phyloP scores from a whole-genome alignment of 164 flowering plant genomes.

The Annona squamosa region DNA sequence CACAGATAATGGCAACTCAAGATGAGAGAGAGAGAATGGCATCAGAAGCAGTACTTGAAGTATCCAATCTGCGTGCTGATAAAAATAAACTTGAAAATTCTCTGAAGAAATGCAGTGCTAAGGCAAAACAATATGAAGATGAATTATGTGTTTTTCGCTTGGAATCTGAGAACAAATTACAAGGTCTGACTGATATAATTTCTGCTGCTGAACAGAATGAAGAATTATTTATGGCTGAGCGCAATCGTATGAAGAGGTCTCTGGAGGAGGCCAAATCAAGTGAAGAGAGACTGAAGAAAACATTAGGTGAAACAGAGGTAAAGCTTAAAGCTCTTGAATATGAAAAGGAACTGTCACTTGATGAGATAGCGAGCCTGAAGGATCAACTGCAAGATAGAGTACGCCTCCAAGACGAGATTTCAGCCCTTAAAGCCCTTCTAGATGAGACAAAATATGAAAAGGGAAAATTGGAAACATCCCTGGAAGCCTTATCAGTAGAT shows the following conservation, averaged over 20 bases:
- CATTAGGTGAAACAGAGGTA: conserved; percentile 38
- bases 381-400: conserved; percentile 37
- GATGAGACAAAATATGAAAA: conserved; percentile 39
- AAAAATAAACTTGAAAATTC: conserved; percentile 39
- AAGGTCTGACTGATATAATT: conserved; percentile 39
- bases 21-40: conserved; percentile 45
- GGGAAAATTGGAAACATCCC: conserved; percentile 40
- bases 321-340: conserved; percentile 55
- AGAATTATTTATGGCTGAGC: conserved; percentile 34
- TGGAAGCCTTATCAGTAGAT: conserved; percentile 32
- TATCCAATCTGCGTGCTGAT: conserved; percentile 40
- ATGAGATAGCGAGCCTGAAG: conserved; percentile 46
- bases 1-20: conserved; percentile 34
- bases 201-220: conserved; percentile 33
- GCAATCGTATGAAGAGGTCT: conserved; percentile 31
- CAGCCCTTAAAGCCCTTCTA: conserved; percentile 36
- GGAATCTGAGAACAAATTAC: conserved; percentile 38
- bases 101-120: conserved; percentile 37
- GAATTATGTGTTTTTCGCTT: conserved; percentile 27
- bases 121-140: conserved; percentile 24
- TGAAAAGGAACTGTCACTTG: conserved; percentile 42
- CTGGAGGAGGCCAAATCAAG: conserved; percentile 38
- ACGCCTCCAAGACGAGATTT: conserved; percentile 41
- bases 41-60: conserved; percentile 42
- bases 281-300: conserved; percentile 44